Conservation (phyloP, 2,329 filamentous ascomycete species). For the Fusarium sp. region DNA sequence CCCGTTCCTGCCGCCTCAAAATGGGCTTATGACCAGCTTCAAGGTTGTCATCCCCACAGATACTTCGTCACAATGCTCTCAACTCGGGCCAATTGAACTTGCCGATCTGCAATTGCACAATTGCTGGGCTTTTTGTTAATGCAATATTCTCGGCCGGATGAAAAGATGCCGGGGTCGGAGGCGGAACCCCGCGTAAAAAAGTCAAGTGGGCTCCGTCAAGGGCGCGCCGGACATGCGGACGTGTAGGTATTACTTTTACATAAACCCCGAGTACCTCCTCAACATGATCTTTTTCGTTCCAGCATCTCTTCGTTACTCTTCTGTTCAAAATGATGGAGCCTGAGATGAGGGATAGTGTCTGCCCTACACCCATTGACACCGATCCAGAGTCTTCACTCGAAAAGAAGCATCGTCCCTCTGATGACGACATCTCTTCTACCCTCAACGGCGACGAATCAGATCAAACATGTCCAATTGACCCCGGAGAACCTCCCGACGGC, state of each 20-base stretch:
- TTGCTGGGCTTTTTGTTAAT: not conserved
- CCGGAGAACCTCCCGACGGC: constrained; percentile 50
- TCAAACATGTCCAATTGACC: not conserved
- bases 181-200: constrained; percentile 25
- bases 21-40: not conserved
- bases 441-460: constrained; percentile 3
- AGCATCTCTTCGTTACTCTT: accelerated
- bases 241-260: constrained; percentile 9
- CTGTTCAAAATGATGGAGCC: not conserved
- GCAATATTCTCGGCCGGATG: not conserved
- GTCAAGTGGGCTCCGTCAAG: not conserved
- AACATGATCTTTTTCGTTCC: not conserved
- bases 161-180: constrained; percentile 21
- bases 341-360: constrained; percentile 20
- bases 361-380: constrained; percentile 12
- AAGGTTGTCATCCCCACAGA: not conserved
- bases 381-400: not conserved
- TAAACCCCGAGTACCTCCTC: not conserved
- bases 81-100: not conserved
- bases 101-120: not conserved
- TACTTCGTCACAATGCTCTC: not conserved
- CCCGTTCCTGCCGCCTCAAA: not conserved
- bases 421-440: constrained; percentile 23
- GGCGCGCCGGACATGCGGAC: constrained; percentile 10
- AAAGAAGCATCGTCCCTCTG: constrained; percentile 1